These are phyloP conservation scores for Pseudogymnoascus sp. DNA, from an alignment of 2,329 filamentous ascomycete genomes.

Conservation along the genomic window DNA sequence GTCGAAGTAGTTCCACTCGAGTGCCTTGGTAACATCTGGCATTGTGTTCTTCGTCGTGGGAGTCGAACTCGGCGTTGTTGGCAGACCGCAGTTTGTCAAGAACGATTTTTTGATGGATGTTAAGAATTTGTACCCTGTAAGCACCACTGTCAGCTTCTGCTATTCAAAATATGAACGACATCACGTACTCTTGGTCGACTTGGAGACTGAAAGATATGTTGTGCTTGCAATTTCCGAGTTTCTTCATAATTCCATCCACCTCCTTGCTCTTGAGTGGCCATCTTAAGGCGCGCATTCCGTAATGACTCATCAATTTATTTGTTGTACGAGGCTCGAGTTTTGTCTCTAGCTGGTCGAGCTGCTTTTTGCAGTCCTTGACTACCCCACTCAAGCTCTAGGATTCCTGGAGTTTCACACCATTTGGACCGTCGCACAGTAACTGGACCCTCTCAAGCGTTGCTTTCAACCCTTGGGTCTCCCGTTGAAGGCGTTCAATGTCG, in stretches of 20 bases:
- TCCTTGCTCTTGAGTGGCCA: slow-evolving; percentile 34
- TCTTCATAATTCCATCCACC: slow-evolving; percentile 24
- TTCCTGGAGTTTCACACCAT: slow-evolving; percentile 23
- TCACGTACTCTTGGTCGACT: slow-evolving; percentile 30
- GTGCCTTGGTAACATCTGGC: slow-evolving; percentile 28
- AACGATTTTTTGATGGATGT: slow-evolving; percentile 1
- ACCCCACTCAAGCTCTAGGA: slow-evolving; percentile 21
- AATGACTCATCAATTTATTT: slow-evolving; percentile 27
- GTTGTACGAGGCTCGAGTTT: slow-evolving; percentile 21
- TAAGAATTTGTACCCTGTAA: slow-evolving; percentile 4
- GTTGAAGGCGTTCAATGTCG: slow-evolving; percentile 29
- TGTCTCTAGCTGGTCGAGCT: slow-evolving; percentile 21
- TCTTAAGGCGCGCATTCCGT: slow-evolving; percentile 31
- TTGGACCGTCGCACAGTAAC: slow-evolving; percentile 24
- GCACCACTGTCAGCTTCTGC: background rate
- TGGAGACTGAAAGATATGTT: slow-evolving; percentile 27
- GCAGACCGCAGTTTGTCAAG: slow-evolving; percentile 10
- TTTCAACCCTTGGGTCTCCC: slow-evolving; percentile 24
- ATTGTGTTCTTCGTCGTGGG: slow-evolving; percentile 28
- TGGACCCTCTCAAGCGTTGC: slow-evolving; percentile 22
- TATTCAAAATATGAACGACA: background rate
- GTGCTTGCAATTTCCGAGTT: slow-evolving; percentile 24
- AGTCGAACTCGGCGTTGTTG: slow-evolving; percentile 28
- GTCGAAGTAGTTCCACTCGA: slow-evolving; percentile 25
- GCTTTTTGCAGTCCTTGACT: slow-evolving; percentile 15